phyloP scores from a whole-genome alignment of 306 rosid genomes.

The Psophocarpus tetragonolobus region DNA sequence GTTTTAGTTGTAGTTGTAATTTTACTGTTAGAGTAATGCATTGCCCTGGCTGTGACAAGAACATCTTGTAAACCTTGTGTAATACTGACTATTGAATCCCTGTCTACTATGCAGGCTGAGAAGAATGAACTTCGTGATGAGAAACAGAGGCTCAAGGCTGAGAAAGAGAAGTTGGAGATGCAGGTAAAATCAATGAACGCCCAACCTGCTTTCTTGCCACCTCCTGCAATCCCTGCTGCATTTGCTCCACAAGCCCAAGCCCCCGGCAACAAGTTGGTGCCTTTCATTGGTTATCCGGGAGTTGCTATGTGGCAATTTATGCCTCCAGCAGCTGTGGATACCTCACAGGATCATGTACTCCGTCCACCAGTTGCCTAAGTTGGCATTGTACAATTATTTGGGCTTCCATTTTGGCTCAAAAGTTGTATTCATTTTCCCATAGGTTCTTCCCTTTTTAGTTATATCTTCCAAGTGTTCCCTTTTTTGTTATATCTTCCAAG shows the following conservation, averaged over 20 bases:
- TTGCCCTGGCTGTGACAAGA: background rate
- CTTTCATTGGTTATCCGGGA: slow-evolving; percentile 84
- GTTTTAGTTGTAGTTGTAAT: background rate
- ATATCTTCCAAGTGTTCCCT: slow-evolving; percentile 40
- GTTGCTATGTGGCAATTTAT: slow-evolving; percentile 99
- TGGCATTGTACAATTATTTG: slow-evolving; percentile 43
- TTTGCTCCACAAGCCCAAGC: slow-evolving; percentile 89
- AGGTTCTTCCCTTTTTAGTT: slow-evolving; percentile 39
- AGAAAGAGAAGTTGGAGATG: slow-evolving; percentile 88
- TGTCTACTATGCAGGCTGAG: slow-evolving; percentile 58
- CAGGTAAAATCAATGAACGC: slow-evolving; percentile 73
- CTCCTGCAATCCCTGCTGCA: slow-evolving; percentile 82
- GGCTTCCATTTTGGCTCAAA: slow-evolving; percentile 48
- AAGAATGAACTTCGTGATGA: slow-evolving; percentile 94
- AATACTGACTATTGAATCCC: slow-evolving; percentile 1
- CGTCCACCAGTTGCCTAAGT: slow-evolving; percentile 96
- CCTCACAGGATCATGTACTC: slow-evolving; percentile 96
- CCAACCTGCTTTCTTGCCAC: slow-evolving; percentile 77
- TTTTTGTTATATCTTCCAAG: slow-evolving; percentile 41
- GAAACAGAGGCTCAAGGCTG: slow-evolving; percentile 88
- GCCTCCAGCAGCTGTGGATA: slow-evolving; percentile 95
- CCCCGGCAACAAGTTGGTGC: slow-evolving; percentile 84
- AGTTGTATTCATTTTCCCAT: slow-evolving; percentile 43
- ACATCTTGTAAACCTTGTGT: background rate
- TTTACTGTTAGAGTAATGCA: no score